Evolutionary conservation across 768 basidiomycete genomes (phyloP), one percentile per base, ranked within the genome.

Genomic region (Suillus subluteus): DNA sequence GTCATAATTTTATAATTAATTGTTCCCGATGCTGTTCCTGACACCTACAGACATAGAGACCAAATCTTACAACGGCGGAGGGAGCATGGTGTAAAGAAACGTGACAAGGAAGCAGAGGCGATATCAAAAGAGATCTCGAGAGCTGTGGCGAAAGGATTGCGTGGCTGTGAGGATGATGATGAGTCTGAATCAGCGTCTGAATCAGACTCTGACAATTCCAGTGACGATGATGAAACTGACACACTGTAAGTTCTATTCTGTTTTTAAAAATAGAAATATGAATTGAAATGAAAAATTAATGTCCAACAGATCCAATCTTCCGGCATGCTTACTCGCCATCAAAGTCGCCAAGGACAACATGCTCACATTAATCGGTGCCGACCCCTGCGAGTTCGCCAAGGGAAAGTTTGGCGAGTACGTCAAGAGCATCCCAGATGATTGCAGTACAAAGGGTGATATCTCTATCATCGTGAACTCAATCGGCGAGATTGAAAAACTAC

Each of bases 191-290:
- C n/a, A n/a, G n/a, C n/a, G n/a, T n/a, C n/a, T n/a, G n/a, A n/a
- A 48, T 48, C 48, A 23, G 48, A 48, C 48, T 1, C 48, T 13
- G 3, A 48, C 11, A 13, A 23, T 13, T 48, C 12, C n/a, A 48
- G 48, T 23, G 48, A 48, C n/a, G 12, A 48, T 48, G 46, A 48
- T 13, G 46, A 23, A 48, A 48, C 2, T 23, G 48, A 48, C 48
- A 48, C n/a, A 48, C 46, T 48, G 48, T 48, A 48, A 48, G 48
- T 48, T 48, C 44, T n/a, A 46, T 46, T 46, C 46, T 48, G 46
- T 48, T 48, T 48, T 48, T 23, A 48, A 48, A 23, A 48, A 48
- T 48, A 48, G 48, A 48, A 48, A 48, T 5, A 23, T 48, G 11
- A 0, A 48, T 13, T 48, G 23, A 48, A 48, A 48, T 6, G 11